Percentiles rank a stretch among this genome's conserved stretches.
These are phyloP conservation scores for Boletellus sp. DNA, from an alignment of 768 basidiomycete genomes.

Conservation along the genomic window DNA sequence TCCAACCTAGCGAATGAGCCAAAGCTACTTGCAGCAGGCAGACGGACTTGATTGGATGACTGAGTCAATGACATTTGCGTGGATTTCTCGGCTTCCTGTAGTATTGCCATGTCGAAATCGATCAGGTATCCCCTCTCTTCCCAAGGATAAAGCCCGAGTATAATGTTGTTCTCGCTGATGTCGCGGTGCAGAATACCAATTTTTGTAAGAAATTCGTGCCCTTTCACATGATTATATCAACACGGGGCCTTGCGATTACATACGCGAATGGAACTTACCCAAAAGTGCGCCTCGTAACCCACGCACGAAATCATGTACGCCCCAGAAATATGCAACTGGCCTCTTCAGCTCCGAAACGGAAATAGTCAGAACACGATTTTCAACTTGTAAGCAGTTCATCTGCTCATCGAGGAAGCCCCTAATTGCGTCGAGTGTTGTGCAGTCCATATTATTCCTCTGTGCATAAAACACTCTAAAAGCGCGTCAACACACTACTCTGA, in stretches of 20 bases:
- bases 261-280: background rate
- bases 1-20: background rate
- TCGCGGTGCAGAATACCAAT: constrained; percentile 31
- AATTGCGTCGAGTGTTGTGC: background rate
- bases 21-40: background rate
- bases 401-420: background rate
- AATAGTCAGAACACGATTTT: background rate
- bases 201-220: constrained; percentile 13
- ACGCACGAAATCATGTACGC: background rate
- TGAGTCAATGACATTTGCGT: background rate
- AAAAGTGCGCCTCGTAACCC: background rate
- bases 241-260: background rate
- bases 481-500: too few relatives aligned
- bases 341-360: background rate
- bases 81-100: background rate
- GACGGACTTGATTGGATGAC: background rate
- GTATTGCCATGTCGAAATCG: constrained; percentile 26
- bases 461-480: background rate
- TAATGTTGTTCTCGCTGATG: constrained; percentile 34
- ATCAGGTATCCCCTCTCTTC: constrained; percentile 26
- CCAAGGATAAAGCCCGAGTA: constrained; percentile 18
- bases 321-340: background rate
- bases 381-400: background rate
- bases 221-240: background rate
- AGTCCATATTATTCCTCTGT: background rate